Conservation (phyloP, 1,284 basidiomycete species). For the Leucoagaricus sp. region DNA sequence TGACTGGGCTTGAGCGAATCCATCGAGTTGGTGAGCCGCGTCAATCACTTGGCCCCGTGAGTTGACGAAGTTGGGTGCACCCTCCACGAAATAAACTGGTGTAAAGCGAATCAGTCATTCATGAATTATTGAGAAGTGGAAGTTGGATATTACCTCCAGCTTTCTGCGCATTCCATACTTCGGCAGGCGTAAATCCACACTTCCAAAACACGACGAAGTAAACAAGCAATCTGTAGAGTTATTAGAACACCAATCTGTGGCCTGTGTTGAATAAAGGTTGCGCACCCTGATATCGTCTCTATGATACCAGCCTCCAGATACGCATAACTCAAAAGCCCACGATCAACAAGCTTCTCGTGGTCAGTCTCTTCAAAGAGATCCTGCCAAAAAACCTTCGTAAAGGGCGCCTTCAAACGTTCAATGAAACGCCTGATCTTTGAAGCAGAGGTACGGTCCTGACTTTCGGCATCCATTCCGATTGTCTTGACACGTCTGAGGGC, state of each 20-base stretch:
- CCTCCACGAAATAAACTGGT: constrained; percentile 47
- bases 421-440: constrained; percentile 40
- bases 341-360: constrained; percentile 61
- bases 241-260: background rate
- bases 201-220: constrained; percentile 71
- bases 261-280: constrained; percentile 13
- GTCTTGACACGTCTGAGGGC: constrained; percentile 63
- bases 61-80: constrained; percentile 58
- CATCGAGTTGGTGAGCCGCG: constrained; percentile 54
- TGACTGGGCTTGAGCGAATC: constrained; percentile 60
- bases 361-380: constrained; percentile 55
- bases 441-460: constrained; percentile 43
- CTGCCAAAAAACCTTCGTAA: constrained; percentile 62
- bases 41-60: constrained; percentile 46
- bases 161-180: constrained; percentile 53
- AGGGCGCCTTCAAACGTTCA: constrained; percentile 48
- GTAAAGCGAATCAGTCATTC: background rate
- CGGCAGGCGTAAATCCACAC: constrained; percentile 59
- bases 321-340: constrained; percentile 64
- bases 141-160: constrained; percentile 35
- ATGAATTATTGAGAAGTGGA: background rate
- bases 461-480: constrained; percentile 56
- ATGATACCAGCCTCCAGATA: constrained; percentile 69
- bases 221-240: constrained; percentile 45
- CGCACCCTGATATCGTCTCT: constrained; percentile 53